Conservation (phyloP, 2,329 filamentous ascomycete species). For the Aspergillus latus region DNA sequence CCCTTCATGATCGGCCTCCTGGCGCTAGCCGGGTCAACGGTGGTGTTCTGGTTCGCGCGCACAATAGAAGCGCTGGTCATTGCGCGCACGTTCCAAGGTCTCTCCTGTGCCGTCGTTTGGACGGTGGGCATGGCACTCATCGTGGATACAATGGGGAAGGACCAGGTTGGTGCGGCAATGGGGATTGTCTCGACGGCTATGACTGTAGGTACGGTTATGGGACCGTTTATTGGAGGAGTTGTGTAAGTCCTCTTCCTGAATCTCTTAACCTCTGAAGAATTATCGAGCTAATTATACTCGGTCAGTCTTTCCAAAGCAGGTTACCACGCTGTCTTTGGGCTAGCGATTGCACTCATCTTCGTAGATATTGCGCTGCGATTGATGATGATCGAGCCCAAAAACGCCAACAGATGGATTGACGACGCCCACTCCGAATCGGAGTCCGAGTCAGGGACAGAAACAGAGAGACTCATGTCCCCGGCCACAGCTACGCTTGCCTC, state of each 20-base stretch:
- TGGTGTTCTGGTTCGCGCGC: conserved; percentile 54
- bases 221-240: conserved; percentile 60
- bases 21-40: conserved; percentile 53
- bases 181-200: conserved; percentile 55
- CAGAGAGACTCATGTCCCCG: conserved; percentile 11
- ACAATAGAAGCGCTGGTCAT: conserved; percentile 50
- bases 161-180: conserved; percentile 61
- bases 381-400: conserved; percentile 54
- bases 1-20: conserved; percentile 60
- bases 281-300: background rate
- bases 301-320: conserved; percentile 26
- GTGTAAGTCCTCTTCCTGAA: conserved; percentile 44
- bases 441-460: background rate
- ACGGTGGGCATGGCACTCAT: conserved; percentile 60
- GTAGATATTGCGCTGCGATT: conserved; percentile 62
- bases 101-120: conserved; percentile 61
- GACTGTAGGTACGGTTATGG: conserved; percentile 56
- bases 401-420: conserved; percentile 17
- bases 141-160: conserved; percentile 58
- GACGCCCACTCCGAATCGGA: background rate
- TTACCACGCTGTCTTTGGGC: conserved; percentile 33
- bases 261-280: too few relatives aligned
- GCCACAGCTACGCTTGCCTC: background rate
- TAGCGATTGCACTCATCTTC: conserved; percentile 49
- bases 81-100: conserved; percentile 58